phyloP scores from a whole-genome alignment of 2,329 filamentous ascomycete species.

The Curvularia eragrostidis region DNA sequence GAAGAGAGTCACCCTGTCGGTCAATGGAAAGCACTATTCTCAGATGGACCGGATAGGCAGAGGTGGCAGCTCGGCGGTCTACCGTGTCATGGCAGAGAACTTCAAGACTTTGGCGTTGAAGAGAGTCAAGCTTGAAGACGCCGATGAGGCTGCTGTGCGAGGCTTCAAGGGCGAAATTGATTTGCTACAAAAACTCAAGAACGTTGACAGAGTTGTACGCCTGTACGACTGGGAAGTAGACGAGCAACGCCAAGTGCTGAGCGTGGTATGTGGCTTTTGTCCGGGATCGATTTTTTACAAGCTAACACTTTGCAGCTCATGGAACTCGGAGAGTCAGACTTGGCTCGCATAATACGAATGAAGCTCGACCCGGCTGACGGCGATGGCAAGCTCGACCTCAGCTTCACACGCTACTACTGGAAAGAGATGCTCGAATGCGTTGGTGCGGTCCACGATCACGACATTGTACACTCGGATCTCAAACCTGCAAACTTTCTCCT shows the following conservation, averaged over 20 bases:
- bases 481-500: conserved; percentile 98
- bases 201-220: conserved; percentile 88
- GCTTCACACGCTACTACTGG: conserved; percentile 97
- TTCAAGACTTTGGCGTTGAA: conserved; percentile 95
- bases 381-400: conserved; percentile 72
- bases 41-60: conserved; percentile 89
- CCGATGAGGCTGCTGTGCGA: conserved; percentile 80
- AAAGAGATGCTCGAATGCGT: conserved; percentile 99
- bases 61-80: conserved; percentile 92
- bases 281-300: not conserved
- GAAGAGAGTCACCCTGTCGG: conserved; percentile 80
- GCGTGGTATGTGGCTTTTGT: conserved; percentile 67
- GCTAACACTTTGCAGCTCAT: conserved; percentile 69
- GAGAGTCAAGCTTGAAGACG: conserved; percentile 86
- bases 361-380: conserved; percentile 62
- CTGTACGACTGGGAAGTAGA: conserved; percentile 94
- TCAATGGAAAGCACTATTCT: conserved; percentile 92
- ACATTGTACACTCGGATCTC: conserved; percentile 95
- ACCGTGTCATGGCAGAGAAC: conserved; percentile 95
- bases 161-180: conserved; percentile 98
- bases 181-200: conserved; percentile 78
- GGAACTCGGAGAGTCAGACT: conserved; percentile 95
- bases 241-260: conserved; percentile 85
- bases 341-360: conserved; percentile 82
- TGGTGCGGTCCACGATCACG: conserved; percentile 82